phyloP scores from a whole-genome alignment of 73 alveolate species.

The Diophrys appendiculata region DNA sequence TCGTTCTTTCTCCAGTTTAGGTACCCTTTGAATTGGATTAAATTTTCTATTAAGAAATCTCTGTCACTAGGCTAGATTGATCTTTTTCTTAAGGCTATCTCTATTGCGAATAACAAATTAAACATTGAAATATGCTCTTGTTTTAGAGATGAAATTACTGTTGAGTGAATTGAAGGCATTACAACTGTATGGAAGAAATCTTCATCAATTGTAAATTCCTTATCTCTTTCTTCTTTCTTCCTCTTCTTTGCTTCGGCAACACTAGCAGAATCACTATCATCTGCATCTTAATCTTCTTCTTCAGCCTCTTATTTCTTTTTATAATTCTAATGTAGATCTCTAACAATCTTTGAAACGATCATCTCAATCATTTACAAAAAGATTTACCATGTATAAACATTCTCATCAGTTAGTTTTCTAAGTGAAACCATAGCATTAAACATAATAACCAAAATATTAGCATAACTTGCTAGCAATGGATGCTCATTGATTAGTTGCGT shows the following conservation, averaged over 20 bases:
- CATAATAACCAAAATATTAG: constrained; percentile 31
- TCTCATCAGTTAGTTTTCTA: constrained; percentile 28
- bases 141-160: constrained; percentile 25
- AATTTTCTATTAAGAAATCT: constrained; percentile 22
- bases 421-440: constrained; percentile 32
- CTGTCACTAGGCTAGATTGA: constrained; percentile 19
- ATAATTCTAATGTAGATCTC: constrained; percentile 28
- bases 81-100: constrained; percentile 20
- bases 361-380: constrained; percentile 29
- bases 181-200: constrained; percentile 37
- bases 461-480: constrained; percentile 28
- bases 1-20: constrained; percentile 37
- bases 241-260: background rate
- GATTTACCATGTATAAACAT: constrained; percentile 57
- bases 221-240: constrained; percentile 2
- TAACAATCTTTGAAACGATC: constrained; percentile 38
- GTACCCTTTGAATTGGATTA: constrained; percentile 18
- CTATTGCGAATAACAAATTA: constrained; percentile 31
- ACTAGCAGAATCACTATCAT: background rate
- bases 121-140: constrained; percentile 36
- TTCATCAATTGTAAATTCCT: constrained; percentile 48
- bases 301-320: constrained; percentile 12
- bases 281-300: constrained; percentile 7
- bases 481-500: constrained; percentile 21
- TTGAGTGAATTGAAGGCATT: constrained; percentile 27